Conservation (phyloP, 83 land plant species). For the Picea abies region DNA sequence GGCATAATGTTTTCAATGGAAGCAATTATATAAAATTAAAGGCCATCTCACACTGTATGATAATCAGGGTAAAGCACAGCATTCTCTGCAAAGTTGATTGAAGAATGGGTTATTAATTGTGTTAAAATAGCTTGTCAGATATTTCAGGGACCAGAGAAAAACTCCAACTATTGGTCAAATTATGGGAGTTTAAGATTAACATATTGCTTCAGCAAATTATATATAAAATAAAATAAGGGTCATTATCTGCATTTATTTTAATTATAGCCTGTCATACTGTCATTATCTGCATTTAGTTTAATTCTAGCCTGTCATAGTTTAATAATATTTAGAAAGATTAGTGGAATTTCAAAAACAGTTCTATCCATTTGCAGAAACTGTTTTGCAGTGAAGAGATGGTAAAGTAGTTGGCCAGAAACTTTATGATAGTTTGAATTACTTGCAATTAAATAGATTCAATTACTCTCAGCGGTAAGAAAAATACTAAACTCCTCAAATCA, state of each 20-base stretch:
- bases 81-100: not conserved
- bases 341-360: too few relatives aligned
- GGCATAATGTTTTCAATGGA: not conserved
- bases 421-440: too few relatives aligned
- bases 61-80: not conserved
- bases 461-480: not conserved
- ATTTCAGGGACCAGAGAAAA: not conserved
- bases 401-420: too few relatives aligned
- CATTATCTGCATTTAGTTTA: too few relatives aligned
- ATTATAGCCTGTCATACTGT: too few relatives aligned
- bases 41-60: not conserved
- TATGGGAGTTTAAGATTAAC: not conserved
- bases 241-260: not conserved
- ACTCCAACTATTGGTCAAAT: not conserved
- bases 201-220: not conserved
- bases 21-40: not conserved
- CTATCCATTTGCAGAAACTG: too few relatives aligned
- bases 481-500: not conserved
- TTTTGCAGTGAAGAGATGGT: too few relatives aligned
- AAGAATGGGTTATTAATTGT: not conserved
- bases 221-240: not conserved
- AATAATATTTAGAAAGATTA: too few relatives aligned
- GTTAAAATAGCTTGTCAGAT: not conserved
- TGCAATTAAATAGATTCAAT: not conserved
- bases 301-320: too few relatives aligned